Percentiles rank a stretch among this genome's conserved stretches.
phyloP scores from a whole-genome alignment of 2,329 filamentous ascomycete genomes.

The Alternaria hordeiaustralica region DNA sequence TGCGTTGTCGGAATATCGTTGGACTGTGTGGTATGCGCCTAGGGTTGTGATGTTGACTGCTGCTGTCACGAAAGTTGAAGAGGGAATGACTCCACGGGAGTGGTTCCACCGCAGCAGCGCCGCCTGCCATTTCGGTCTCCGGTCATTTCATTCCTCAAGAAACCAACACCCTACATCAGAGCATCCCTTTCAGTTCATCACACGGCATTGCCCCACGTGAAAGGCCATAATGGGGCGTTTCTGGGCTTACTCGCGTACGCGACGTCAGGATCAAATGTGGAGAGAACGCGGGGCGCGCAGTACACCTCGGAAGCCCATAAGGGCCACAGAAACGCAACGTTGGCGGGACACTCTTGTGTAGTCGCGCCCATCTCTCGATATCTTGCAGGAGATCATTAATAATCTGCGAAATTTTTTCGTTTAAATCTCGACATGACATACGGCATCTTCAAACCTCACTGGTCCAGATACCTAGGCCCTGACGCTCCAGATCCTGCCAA shows the following conservation, averaged over 20 bases:
- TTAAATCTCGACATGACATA: slow-evolving; percentile 20
- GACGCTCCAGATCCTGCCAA: slow-evolving; percentile 30
- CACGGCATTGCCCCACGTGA: background rate
- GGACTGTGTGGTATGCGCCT: background rate
- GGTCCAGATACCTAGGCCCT: slow-evolving; percentile 34
- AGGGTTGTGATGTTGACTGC: background rate
- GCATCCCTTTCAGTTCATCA: background rate
- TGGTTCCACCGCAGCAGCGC: background rate
- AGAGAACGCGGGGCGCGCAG: slow-evolving; percentile 1
- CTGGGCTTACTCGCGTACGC: background rate
- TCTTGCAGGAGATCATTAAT: background rate
- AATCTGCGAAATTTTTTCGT: background rate
- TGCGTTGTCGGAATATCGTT: background rate
- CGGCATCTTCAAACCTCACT: slow-evolving; percentile 34
- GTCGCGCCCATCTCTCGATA: background rate
- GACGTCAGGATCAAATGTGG: background rate
- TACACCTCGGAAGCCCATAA: background rate
- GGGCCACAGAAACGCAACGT: background rate
- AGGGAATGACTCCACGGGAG: background rate
- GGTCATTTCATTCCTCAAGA: background rate
- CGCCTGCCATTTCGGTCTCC: background rate
- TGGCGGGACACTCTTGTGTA: background rate
- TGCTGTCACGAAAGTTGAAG: background rate
- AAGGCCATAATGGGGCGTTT: background rate
- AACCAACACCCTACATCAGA: background rate